phyloP scores from a whole-genome alignment of 2,329 filamentous ascomycete species.

The Didymella sp. region DNA sequence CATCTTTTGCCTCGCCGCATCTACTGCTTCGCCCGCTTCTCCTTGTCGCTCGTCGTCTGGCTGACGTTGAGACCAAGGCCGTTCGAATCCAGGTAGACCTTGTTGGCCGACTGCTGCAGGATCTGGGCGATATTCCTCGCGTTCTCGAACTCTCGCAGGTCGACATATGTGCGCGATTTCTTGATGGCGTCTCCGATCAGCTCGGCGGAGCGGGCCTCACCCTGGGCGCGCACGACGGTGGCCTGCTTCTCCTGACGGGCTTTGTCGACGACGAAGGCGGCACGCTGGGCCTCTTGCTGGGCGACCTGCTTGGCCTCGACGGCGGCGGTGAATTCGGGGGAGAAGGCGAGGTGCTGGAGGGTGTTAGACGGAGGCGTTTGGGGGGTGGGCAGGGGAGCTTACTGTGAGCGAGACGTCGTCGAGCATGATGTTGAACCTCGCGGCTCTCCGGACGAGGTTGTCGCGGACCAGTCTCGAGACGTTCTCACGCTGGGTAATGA shows the following conservation, averaged over 20 bases:
- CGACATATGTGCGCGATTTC: slow-evolving; percentile 97
- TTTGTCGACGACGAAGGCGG: slow-evolving; percentile 98
- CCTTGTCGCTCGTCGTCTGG: slow-evolving; percentile 52
- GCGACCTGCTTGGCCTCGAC: slow-evolving; percentile 75
- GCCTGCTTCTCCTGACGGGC: slow-evolving; percentile 99
- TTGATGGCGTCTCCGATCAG: slow-evolving; percentile 99
- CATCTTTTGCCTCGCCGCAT: slow-evolving; percentile 2
- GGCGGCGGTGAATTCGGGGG: slow-evolving; percentile 72
- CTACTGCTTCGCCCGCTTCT: slow-evolving; percentile 41
- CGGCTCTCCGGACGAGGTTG: slow-evolving; percentile 87
- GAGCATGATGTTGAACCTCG: slow-evolving; percentile 94
- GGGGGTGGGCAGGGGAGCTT: slow-evolving; percentile 46
- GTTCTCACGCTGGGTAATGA: slow-evolving; percentile 99
- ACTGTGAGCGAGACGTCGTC: slow-evolving; percentile 98
- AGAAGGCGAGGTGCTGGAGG: slow-evolving; percentile 69
- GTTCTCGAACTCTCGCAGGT: slow-evolving; percentile 98
- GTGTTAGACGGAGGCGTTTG: slow-evolving; percentile 29
- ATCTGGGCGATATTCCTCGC: slow-evolving; percentile 86
- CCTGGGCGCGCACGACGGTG: slow-evolving; percentile 96
- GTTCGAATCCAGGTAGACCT: slow-evolving; percentile 89
- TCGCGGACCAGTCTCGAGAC: slow-evolving; percentile 91
- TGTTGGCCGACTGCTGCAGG: slow-evolving; percentile 89
- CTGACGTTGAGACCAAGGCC: slow-evolving; percentile 88
- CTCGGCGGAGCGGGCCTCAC: slow-evolving; percentile 97
- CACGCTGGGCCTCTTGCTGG: slow-evolving; percentile 92